Conservation (phyloP, 306 rosid species). For the Potentilla sterilis region DNA sequence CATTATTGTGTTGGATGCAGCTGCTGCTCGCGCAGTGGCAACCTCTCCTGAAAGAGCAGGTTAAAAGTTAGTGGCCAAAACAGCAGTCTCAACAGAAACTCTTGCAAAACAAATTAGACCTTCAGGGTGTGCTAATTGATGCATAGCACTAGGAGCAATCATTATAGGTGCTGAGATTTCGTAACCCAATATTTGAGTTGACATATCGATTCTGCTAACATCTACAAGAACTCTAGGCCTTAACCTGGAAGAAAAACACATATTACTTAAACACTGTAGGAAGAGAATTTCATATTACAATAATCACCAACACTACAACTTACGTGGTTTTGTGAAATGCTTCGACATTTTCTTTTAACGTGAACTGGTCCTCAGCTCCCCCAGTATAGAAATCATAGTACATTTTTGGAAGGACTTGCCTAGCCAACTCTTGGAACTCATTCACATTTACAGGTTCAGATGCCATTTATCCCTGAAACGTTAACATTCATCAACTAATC, state of each 20-base stretch:
- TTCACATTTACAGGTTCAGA: slow-evolving; percentile 50
- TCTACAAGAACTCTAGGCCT: slow-evolving; percentile 63
- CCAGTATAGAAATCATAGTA: slow-evolving; percentile 53
- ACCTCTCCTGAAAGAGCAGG: slow-evolving; percentile 48
- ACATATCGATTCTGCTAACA: slow-evolving; percentile 60
- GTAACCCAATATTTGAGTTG: slow-evolving; percentile 54
- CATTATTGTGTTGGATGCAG: slow-evolving; percentile 63
- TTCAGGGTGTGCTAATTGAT: slow-evolving; percentile 58
- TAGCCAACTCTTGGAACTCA: slow-evolving; percentile 60
- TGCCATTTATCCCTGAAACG: slow-evolving; percentile 46
- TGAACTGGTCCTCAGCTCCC: slow-evolving; percentile 65
- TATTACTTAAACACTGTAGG: too few species aligned
- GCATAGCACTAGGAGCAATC: slow-evolving; percentile 56
- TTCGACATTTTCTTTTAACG: slow-evolving; percentile 48
- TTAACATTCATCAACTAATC: not conserved
- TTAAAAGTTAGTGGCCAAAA: not conserved
- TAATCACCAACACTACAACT: not conserved
- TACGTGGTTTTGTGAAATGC: slow-evolving; percentile 61
- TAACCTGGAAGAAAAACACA: slow-evolving; percentile 37
- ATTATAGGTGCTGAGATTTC: slow-evolving; percentile 51
- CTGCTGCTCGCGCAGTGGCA: slow-evolving; percentile 76
- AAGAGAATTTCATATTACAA: not conserved
- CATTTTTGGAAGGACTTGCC: slow-evolving; percentile 57
- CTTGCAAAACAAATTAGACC: slow-evolving; percentile 29
- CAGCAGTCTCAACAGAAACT: slow-evolving; percentile 9